phyloP scores from a whole-genome alignment of 129 eudicot species.

The Chrysanthemum lavandulifolium region DNA sequence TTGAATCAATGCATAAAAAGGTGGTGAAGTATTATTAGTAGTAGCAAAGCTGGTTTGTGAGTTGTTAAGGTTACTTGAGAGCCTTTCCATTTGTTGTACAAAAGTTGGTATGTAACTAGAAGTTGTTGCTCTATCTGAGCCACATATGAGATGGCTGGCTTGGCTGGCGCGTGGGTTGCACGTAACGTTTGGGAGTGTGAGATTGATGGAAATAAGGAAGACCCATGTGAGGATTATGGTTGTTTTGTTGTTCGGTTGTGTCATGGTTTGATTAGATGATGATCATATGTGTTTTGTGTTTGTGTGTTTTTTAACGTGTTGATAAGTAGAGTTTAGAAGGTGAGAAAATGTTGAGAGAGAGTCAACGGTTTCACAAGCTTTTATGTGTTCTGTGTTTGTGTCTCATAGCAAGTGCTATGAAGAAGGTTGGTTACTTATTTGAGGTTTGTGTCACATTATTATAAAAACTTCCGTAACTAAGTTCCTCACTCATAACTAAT shows the following conservation, averaged over 20 bases:
- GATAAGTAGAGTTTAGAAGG: no score
- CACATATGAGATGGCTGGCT: slow-evolving; percentile 46
- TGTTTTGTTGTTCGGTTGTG: background rate
- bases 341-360: no score
- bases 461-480: no score
- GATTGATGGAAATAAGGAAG: slow-evolving; percentile 4
- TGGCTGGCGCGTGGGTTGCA: slow-evolving; percentile 57
- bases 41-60: slow-evolving; percentile 36
- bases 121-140: slow-evolving; percentile 38
- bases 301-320: no score
- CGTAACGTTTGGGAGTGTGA: slow-evolving; percentile 10
- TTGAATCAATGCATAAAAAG: slow-evolving; percentile 51
- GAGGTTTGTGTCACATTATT: no score
- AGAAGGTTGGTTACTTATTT: no score
- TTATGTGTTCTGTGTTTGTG: no score
- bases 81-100: slow-evolving; percentile 50
- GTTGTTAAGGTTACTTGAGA: slow-evolving; percentile 37
- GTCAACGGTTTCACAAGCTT: no score
- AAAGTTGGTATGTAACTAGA: slow-evolving; percentile 49
- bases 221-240: background rate
- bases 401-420: no score
- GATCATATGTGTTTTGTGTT: slow-evolving; percentile 9
- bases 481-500: no score
- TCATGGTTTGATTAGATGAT: background rate
- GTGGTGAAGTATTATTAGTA: slow-evolving; percentile 17